Evolutionary conservation across 1,284 basidiomycete species (phyloP).

Genomic region (Trametes sp.): DNA sequence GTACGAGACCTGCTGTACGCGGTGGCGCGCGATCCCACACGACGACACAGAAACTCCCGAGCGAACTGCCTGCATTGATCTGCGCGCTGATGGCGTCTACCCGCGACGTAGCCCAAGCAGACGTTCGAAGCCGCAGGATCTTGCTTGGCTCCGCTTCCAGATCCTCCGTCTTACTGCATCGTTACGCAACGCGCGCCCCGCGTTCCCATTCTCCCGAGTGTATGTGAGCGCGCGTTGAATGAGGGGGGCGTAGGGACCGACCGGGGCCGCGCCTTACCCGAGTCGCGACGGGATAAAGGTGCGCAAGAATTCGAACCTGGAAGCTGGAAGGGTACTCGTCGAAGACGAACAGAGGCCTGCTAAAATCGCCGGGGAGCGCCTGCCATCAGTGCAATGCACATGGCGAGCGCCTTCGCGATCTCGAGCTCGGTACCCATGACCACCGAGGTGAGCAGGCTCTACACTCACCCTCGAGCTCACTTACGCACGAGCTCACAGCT

Average conservation of each 20-base stretch:
- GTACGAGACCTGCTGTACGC: background rate
- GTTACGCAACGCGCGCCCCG: background rate
- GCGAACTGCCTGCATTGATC: background rate
- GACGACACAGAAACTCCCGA: slow-evolving; percentile 6
- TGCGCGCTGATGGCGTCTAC: background rate
- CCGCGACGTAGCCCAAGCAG: background rate
- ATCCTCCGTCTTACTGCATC: background rate
- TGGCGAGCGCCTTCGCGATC: no score
- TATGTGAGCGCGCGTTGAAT: background rate
- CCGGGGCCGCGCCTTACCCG: background rate
- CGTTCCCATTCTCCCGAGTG: background rate
- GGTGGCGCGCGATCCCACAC: background rate
- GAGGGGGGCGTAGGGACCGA: background rate
- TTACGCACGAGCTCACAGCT: no score
- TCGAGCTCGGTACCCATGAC: no score
- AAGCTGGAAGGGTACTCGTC: background rate
- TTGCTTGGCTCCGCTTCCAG: background rate
- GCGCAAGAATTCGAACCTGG: background rate
- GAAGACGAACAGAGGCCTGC: background rate
- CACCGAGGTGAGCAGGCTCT: no score
- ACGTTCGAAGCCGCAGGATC: background rate
- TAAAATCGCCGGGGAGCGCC: background rate
- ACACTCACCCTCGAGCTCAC: no score
- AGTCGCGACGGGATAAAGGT: background rate
- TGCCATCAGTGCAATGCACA: background rate